phyloP scores from a whole-genome alignment of 495 filamentous ascomycete species.

The Penicillium flavigenum region DNA sequence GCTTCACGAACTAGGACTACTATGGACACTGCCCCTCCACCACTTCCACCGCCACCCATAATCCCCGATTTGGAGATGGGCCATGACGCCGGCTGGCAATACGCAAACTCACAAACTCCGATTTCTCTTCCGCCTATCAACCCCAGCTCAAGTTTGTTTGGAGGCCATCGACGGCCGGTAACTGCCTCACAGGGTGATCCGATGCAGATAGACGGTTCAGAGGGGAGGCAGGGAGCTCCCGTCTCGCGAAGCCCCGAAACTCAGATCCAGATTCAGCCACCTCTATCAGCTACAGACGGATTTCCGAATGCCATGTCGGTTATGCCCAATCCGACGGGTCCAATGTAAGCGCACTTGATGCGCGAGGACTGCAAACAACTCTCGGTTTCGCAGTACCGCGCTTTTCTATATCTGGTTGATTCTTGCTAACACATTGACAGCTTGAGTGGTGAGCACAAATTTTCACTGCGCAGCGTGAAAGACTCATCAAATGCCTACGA shows the following conservation, averaged over 20 bases:
- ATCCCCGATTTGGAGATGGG: conserved; percentile 55
- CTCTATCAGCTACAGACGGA: conserved; percentile 44
- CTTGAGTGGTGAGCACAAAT: conserved; percentile 58
- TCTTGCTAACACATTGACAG: conserved; percentile 34
- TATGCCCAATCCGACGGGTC: conserved; percentile 38
- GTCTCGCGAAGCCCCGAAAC: conserved; percentile 37
- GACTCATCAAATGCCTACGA: conserved; percentile 73
- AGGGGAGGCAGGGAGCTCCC: conserved; percentile 34
- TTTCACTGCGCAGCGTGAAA: conserved; percentile 56
- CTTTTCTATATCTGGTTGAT: background rate
- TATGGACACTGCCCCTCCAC: conserved; percentile 54
- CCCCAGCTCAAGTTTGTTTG: conserved; percentile 56
- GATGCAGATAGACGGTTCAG: conserved; percentile 45
- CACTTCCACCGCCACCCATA: conserved; percentile 60
- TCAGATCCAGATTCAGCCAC: conserved; percentile 50
- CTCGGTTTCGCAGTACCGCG: conserved; percentile 6
- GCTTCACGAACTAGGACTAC: conserved; percentile 46
- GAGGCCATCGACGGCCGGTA: conserved; percentile 41
- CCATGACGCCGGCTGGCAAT: conserved; percentile 60
- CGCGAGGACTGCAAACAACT: background rate
- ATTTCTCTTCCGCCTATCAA: conserved; percentile 48
- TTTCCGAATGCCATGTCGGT: conserved; percentile 44
- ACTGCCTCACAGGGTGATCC: conserved; percentile 33
- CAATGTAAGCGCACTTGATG: conserved; percentile 42
- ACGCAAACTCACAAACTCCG: conserved; percentile 48